These are phyloP conservation scores for Thalassiosira livingstoniorum DNA, from an alignment of 352 stramenopile genomes.

Conservation along the genomic window DNA sequence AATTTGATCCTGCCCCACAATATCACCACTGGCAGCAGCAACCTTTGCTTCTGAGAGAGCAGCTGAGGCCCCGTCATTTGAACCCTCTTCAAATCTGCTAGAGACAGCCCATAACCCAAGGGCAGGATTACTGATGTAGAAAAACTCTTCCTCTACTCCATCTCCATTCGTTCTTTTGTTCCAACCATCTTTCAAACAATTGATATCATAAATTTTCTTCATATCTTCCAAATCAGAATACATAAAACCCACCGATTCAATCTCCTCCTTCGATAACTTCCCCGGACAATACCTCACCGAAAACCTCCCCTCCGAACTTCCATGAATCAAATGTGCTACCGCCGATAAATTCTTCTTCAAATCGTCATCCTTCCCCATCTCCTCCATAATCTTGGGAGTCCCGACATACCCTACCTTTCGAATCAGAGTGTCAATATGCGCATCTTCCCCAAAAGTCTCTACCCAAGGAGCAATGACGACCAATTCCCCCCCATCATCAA, in stretches of 20 bases:
- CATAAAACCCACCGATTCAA: constrained; percentile 93
- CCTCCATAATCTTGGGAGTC: constrained; percentile 92
- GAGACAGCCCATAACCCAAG: constrained; percentile 93
- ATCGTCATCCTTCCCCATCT: constrained; percentile 91
- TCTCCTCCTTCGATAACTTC: constrained; percentile 91
- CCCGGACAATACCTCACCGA: constrained; percentile 94
- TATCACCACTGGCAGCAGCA: background rate
- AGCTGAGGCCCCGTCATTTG: background rate
- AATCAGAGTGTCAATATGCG: constrained; percentile 94
- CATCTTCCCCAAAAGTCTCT: constrained; percentile 93
- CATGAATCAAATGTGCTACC: constrained; percentile 96
- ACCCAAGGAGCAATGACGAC: constrained; percentile 95
- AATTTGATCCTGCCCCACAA: constrained; percentile 24
- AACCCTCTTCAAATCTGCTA: constrained; percentile 69
- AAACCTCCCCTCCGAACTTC: constrained; percentile 97
- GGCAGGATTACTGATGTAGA: constrained; percentile 96
- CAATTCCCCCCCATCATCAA: constrained; percentile 93
- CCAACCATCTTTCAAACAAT: constrained; percentile 92
- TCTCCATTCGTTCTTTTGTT: constrained; percentile 77
- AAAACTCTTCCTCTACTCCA: constrained; percentile 90
- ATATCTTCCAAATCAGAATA: constrained; percentile 91
- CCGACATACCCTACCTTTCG: constrained; percentile 96
- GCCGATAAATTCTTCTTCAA: constrained; percentile 95
- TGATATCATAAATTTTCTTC: constrained; percentile 88
- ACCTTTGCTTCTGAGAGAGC: background rate